Evolutionary conservation across 257 asterid genomes (phyloP), one percentile per base, ranked within the genome.

Genomic region (Anisodus tanguticus): DNA sequence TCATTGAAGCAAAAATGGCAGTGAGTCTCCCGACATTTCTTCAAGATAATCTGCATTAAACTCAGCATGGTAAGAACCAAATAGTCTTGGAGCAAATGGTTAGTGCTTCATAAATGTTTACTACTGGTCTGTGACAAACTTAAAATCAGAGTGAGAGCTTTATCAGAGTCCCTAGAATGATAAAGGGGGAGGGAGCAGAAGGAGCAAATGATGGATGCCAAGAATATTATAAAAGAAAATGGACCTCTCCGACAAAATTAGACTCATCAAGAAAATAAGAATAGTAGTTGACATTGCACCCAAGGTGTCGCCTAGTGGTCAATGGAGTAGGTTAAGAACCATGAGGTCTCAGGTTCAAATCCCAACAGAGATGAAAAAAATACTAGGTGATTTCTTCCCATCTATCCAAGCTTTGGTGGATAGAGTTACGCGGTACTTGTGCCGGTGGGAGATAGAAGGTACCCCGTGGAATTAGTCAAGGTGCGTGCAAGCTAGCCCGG

Each of bases 1-100:
- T 94, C 98, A 85, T 88, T 87, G 93, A 95, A 94, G 95, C 99
- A 95, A 91, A 89, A 92, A 86, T 97, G 97, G 89, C 99, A 95
- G 82, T 94, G 97, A 79, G 98, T 91, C 83, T 93, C 95, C 80
- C 98, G 93, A 84, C 93, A 93, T 41, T 88, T 91, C 93, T 95
- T 95, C 95, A 93, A 86, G 87, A 94, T 88, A 77, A 94, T 91
- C 99, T 95, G 93, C 92, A 91, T 74, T 80, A 59, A 70, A 89
- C 55, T 84, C 68, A 47, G 26, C 60, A 85, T 81, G 60, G 68
- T 82, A 87, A 90, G 86, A 76, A 87, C 51, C 71, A 53, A 85
- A 68, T n/a, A 59, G 45, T 71, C 67, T 68, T 67, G 85, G 60
- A 31, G 31, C 13, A 77, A 77, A 77, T 53, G 66, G 82, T 77